phyloP scores from a whole-genome alignment of 495 filamentous ascomycete genomes.

The Xylaria telfairii region DNA sequence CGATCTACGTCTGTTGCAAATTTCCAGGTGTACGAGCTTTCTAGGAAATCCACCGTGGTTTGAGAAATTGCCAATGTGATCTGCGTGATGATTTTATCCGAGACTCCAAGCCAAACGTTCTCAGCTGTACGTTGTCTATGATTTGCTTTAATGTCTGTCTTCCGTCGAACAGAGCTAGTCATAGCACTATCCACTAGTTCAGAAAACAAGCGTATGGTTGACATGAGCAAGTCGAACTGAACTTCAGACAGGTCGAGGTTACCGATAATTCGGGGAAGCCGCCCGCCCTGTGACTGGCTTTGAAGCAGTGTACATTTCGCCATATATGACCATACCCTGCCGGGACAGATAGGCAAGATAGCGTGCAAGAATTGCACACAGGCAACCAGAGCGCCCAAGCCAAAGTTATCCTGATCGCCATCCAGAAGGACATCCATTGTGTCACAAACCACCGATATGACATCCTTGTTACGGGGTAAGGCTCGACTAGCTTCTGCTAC shows the following conservation, averaged over 20 bases:
- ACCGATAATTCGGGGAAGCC: conserved; percentile 74
- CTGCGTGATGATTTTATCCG: conserved; percentile 75
- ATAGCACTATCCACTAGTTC: conserved; percentile 77
- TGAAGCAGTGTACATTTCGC: conserved; percentile 78
- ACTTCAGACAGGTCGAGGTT: conserved; percentile 76
- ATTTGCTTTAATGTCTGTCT: conserved; percentile 58
- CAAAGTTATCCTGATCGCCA: conserved; percentile 56
- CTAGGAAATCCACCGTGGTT: conserved; percentile 77
- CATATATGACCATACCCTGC: conserved; percentile 88
- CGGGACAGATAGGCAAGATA: conserved; percentile 72
- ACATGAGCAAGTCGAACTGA: conserved; percentile 76
- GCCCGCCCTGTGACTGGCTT: conserved; percentile 71
- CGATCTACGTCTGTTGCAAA: conserved; percentile 72
- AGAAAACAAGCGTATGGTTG: conserved; percentile 74
- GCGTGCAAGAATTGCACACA: conserved; percentile 81
- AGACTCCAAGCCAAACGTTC: conserved; percentile 71
- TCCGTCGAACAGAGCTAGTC: conserved; percentile 72
- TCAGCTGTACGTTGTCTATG: conserved; percentile 58
- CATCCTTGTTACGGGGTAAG: conserved; percentile 74
- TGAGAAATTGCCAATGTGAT: conserved; percentile 74
- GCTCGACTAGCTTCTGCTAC: conserved; percentile 75
- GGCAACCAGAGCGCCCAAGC: conserved; percentile 68
- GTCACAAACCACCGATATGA: conserved; percentile 80
- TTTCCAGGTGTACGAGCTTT: conserved; percentile 82
- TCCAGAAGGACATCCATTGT: conserved; percentile 79